Conservation (phyloP, 1,284 basidiomycete genomes). For the Volvariella volvacea region DNA sequence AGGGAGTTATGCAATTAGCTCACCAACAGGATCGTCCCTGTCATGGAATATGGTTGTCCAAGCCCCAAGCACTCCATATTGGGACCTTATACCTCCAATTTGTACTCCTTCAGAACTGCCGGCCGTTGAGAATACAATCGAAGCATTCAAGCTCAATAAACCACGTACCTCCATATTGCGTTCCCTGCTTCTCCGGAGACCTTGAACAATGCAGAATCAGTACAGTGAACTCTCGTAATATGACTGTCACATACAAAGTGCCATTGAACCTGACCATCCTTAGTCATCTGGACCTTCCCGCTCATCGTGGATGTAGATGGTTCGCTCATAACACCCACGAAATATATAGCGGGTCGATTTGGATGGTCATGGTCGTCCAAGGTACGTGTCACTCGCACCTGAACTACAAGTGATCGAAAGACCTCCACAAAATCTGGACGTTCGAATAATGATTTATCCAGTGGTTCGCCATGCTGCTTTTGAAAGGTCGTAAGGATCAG, state of each 20-base stretch:
- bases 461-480: constrained; percentile 17
- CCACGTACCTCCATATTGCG: constrained; percentile 54
- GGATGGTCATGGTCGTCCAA: constrained; percentile 42
- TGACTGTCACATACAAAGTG: constrained; percentile 44
- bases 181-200: constrained; percentile 51
- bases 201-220: constrained; percentile 20
- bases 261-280: constrained; percentile 53
- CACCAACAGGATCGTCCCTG: constrained; percentile 2
- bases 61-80: constrained; percentile 52
- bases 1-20: neutral
- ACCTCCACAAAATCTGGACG: constrained; percentile 43
- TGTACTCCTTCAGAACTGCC: constrained; percentile 57
- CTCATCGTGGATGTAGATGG: constrained; percentile 34
- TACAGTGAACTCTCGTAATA: constrained; percentile 8
- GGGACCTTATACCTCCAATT: constrained; percentile 52
- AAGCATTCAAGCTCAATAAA: neutral
- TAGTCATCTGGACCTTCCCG: constrained; percentile 51
- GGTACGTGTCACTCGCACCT: constrained; percentile 34
- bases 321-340: constrained; percentile 42
- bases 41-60: constrained; percentile 58
- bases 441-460: constrained; percentile 43
- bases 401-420: constrained; percentile 40
- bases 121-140: neutral
- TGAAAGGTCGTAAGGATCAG: constrained; percentile 4
- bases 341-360: constrained; percentile 44